Evolutionary conservation across 345 rosid species (phyloP), one percentile per base, ranked within the genome.

Genomic region (Nephelium lappaceum): DNA sequence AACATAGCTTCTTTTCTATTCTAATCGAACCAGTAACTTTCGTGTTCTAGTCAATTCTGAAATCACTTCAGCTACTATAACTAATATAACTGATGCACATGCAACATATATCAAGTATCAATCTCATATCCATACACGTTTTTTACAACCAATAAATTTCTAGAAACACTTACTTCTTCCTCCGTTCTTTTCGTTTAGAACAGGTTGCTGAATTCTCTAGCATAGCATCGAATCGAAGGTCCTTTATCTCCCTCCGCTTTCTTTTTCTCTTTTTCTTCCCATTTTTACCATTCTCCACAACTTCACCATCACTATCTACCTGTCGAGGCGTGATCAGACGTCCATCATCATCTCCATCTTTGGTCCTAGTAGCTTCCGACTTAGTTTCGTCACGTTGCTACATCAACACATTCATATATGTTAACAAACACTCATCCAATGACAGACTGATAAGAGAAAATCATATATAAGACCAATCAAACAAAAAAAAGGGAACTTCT

Each of bases 261-360:
- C 95, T 87, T 67, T 91, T 95, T 63, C 82, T 88, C 88, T 82
- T 93, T 80, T 79, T 88, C 89, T 85, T 92, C 25, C 83, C 89
- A 31, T 76, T 78, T 57, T 24, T 72, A 0, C 38, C 70, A 21
- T 49, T 82, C 73, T 45, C 55, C 77, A 51, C 36, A 55, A 23
- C 24, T 67, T 84, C 86, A 24, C 72, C 84, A 58, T 53, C 88
- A 27, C 76, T 81, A 66, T 61, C 80, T 71, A 58, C 74, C 18
- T 65, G 55, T 38, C 76, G 78, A 70, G 84, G 79, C 1, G 69
- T 38, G 11, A 25, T 43, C 23, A 57, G 4, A 63, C 5, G 39
- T 24, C 55, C 86, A 36, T 83, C 84, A 25, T 72, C 79, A 55
- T 69, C 76, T 45, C 38, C 79, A 51, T 79, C 82, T 67, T 76